Percentiles rank a stretch among this genome's conserved stretches.
Evolutionary conservation across 208 protist genomes (phyloP).

Genomic region (Plasmodiophora brassicae): DNA sequence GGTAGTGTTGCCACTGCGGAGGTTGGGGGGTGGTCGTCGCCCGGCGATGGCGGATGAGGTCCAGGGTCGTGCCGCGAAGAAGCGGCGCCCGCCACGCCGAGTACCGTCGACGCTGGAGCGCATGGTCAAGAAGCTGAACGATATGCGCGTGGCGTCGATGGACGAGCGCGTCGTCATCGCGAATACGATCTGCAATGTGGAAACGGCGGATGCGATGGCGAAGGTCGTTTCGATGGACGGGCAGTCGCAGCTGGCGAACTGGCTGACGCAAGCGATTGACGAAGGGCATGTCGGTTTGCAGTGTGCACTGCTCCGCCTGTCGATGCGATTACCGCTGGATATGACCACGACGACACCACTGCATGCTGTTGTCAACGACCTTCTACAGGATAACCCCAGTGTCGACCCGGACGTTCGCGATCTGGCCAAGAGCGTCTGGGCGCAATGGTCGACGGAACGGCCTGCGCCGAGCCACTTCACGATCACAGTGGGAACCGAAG

Average conservation of each 20-base stretch:
- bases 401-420: background rate
- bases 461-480: background rate
- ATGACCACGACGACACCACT: no score
- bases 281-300: background rate
- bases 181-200: constrained; percentile 16
- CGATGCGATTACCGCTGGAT: no score
- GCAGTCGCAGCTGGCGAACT: background rate
- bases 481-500: background rate
- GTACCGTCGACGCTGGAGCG: background rate
- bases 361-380: no score
- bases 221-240: constrained; percentile 15
- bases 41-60: no score
- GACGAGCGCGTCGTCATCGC: background rate
- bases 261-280: background rate
- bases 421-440: background rate
- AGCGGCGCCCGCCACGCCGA: background rate
- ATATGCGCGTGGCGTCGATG: background rate
- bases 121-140: constrained; percentile 13
- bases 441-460: background rate
- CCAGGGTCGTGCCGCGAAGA: no score
- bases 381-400: no score
- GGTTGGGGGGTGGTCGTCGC: no score
- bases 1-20: no score
- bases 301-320: background rate
- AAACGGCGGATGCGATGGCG: background rate